Evolutionary conservation across 1,284 basidiomycete genomes (phyloP), one percentile per base, ranked within the genome.

Genomic region (Earliella scabrosa): DNA sequence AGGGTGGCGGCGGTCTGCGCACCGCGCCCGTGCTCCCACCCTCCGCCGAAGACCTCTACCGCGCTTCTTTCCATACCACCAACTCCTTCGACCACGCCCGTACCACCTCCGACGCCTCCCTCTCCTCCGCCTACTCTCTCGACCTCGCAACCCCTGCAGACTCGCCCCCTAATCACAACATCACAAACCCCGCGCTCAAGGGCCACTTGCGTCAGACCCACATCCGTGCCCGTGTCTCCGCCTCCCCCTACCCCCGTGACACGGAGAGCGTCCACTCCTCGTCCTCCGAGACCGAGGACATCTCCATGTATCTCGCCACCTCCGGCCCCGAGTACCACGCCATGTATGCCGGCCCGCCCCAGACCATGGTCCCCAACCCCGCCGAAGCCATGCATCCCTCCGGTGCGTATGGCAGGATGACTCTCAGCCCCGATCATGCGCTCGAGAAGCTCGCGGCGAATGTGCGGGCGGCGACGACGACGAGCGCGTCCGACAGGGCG

Each of bases 391-490:
- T 89, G 67, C 86, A 89, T 61, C 73, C 88, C 18, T 73, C 84
- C 13, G 86, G 82, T 39, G 82, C 86, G 45, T 90, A 90, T 69
- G 87, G 86, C 31, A 78, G 90, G 56, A 87, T 92, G 87, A 79
- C 85, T 20, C 72, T 92, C 69, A 84, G 79, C 63, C 80, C 85
- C 47, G 87, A 90, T 74, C 88, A 92, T 63, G 84, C 84, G 16
- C 79, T 93, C 57, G 92, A 93, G 75, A 93, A 93, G 75, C 77
- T 93, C 52, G 91, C 91, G 8, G 88, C 87, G 50, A 93, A 92
- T 65, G 91, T 93, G 48, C 85, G 92, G 40, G 90, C 89, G 32
- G 92, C 91, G 11, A 93, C 92, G 2, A 93, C 92, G 13, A 93
- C 92, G 35, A 92, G 89, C 68, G 92, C 91, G 45, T 93, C 91